Evolutionary conservation across 1,284 basidiomycete species (phyloP).

Genomic region (Trichosporon inkin): DNA sequence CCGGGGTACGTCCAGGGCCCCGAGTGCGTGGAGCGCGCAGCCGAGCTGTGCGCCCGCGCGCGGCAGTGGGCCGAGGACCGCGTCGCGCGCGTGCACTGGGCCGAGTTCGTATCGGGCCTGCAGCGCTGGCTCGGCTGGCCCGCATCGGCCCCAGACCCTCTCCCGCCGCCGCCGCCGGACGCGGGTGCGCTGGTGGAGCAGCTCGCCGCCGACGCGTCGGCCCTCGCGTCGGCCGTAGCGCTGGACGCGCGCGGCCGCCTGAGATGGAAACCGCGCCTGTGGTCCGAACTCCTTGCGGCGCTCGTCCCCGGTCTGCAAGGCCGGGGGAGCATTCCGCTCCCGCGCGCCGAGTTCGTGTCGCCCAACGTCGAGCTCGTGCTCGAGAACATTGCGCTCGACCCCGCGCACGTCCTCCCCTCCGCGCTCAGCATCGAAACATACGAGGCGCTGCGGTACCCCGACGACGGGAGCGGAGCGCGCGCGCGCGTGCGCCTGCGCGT

Average conservation of each 20-base stretch:
- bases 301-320: not conserved
- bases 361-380: constrained; percentile 16
- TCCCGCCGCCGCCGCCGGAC: not conserved
- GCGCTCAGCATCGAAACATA: constrained; percentile 7
- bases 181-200: constrained; percentile 11
- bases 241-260: constrained; percentile 7
- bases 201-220: not conserved
- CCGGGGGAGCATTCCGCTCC: constrained; percentile 13
- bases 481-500: not conserved
- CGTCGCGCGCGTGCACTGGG: constrained; percentile 18
- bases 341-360: constrained; percentile 14
- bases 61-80: constrained; percentile 10
- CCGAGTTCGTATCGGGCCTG: constrained; percentile 1
- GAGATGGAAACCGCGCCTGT: constrained; percentile 11
- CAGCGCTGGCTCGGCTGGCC: not conserved
- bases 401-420: constrained; percentile 17
- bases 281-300: constrained; percentile 10
- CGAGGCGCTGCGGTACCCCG: constrained; percentile 2
- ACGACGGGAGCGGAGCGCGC: not conserved
- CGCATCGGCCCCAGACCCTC: not conserved
- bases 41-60: constrained; percentile 3
- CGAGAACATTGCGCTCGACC: constrained; percentile 15
- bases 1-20: constrained; percentile 4
- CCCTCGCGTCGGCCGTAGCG: not conserved
- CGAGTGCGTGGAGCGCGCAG: not conserved